Percentiles rank a stretch among this genome's conserved stretches.
Conservation (phyloP, 768 basidiomycete species). For the Boletus huronensis region DNA sequence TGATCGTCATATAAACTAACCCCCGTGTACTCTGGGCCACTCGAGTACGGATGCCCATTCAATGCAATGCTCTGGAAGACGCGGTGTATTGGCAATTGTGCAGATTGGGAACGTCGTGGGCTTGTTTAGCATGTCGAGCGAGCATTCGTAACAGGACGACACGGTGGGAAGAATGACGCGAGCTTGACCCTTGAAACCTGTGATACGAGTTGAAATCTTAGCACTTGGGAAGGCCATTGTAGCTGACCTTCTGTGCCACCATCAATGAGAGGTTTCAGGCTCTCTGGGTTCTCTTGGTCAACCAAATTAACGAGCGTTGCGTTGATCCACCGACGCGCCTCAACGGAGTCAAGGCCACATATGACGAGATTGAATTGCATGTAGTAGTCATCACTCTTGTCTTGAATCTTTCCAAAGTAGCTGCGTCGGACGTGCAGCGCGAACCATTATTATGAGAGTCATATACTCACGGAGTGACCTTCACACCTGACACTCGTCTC, state of each 20-base stretch:
- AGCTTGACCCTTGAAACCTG: slow-evolving; percentile 98
- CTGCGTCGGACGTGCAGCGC: slow-evolving; percentile 39
- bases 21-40: slow-evolving; percentile 93
- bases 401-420: slow-evolving; percentile 97
- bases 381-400: slow-evolving; percentile 93
- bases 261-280: slow-evolving; percentile 94
- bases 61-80: slow-evolving; percentile 97
- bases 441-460: background rate
- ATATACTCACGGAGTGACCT: slow-evolving; percentile 83
- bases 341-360: slow-evolving; percentile 95
- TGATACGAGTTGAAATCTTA: background rate
- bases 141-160: slow-evolving; percentile 97
- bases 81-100: slow-evolving; percentile 98
- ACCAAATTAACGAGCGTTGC: slow-evolving; percentile 95
- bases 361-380: slow-evolving; percentile 96
- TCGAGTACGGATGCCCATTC: slow-evolving; percentile 99
- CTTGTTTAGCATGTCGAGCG: slow-evolving; percentile 97
- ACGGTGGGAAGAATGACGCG: slow-evolving; percentile 94
- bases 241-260: slow-evolving; percentile 92
- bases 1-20: slow-evolving; percentile 37
- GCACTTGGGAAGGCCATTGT: background rate
- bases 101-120: slow-evolving; percentile 97
- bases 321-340: slow-evolving; percentile 98
- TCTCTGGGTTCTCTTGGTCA: slow-evolving; percentile 89
- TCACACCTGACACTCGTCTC: slow-evolving; percentile 94